phyloP scores from a whole-genome alignment of 1,284 basidiomycete species.

The Sporisorium sorghi region DNA sequence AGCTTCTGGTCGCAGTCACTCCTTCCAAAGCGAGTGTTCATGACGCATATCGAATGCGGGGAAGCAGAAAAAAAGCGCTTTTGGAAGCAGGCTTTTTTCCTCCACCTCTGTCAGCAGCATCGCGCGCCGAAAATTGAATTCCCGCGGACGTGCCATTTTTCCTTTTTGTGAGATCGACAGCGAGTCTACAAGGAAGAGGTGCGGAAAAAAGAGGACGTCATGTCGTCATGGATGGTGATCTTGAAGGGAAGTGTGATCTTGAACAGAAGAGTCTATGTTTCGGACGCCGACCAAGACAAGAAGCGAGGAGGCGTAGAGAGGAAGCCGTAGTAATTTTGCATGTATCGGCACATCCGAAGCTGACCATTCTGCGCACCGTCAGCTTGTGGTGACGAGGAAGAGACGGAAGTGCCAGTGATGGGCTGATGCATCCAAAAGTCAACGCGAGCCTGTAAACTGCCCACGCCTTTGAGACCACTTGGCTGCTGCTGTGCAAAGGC shows the following conservation, averaged over 20 bases:
- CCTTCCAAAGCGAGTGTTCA: slow-evolving; percentile 4
- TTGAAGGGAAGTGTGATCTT: slow-evolving; percentile 6
- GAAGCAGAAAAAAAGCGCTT: slow-evolving; percentile 4
- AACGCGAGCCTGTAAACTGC: slow-evolving; percentile 22
- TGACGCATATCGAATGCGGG: slow-evolving; percentile 11
- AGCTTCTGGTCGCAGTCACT: neutral
- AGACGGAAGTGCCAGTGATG: slow-evolving; percentile 19
- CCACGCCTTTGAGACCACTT: neutral
- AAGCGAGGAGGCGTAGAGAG: slow-evolving; percentile 23
- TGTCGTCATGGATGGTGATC: neutral
- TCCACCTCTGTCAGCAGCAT: slow-evolving; percentile 30
- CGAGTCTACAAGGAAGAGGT: neutral
- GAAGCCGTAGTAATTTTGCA: slow-evolving; percentile 48
- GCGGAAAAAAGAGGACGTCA: neutral
- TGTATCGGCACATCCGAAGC: slow-evolving; percentile 14
- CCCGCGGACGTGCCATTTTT: slow-evolving; percentile 12
- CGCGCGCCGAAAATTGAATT: slow-evolving; percentile 23
- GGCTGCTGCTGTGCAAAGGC: slow-evolving; percentile 20
- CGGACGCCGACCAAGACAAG: slow-evolving; percentile 20
- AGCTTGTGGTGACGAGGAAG: neutral
- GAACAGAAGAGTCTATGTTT: neutral
- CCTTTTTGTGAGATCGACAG: slow-evolving; percentile 5
- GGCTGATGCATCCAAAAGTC: slow-evolving; percentile 46
- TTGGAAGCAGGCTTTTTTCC: neutral
- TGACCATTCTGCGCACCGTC: neutral